phyloP scores from a whole-genome alignment of 176 grass and related monocot genomes.

The Luzula sylvatica region DNA sequence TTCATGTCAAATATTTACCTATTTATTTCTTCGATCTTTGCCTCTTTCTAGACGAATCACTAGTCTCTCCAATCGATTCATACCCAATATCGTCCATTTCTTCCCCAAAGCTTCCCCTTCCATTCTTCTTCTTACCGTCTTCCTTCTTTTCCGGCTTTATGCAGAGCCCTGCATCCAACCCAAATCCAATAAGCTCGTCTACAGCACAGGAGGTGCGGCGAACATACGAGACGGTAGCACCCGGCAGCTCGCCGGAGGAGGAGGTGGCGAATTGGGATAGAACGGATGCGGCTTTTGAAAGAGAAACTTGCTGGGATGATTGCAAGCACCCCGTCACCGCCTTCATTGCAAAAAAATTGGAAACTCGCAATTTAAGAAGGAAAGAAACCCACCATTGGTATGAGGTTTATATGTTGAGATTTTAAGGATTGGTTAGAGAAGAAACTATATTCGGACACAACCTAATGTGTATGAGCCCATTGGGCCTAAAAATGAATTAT shows the following conservation, averaged over 20 bases:
- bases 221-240: constrained; percentile 6
- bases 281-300: constrained; percentile 10
- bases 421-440: neutral
- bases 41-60: neutral
- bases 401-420: neutral
- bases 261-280: constrained; percentile 10
- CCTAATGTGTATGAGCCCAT: too few relatives aligned
- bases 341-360: constrained; percentile 14
- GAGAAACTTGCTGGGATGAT: constrained; percentile 1
- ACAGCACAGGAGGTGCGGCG: constrained; percentile 15
- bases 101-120: neutral
- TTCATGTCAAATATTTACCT: neutral
- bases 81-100: neutral
- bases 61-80: neutral
- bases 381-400: too few relatives aligned
- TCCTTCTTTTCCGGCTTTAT: neutral
- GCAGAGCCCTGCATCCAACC: neutral
- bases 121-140: neutral
- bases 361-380: neutral
- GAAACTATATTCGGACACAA: too few relatives aligned
- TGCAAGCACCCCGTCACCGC: constrained; percentile 8
- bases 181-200: constrained; percentile 4
- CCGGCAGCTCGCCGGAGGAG: neutral
- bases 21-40: neutral
- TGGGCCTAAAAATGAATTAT: too few relatives aligned